phyloP scores from a whole-genome alignment of 208 protist genomes.

The Kentomonas sorsogonicus region DNA sequence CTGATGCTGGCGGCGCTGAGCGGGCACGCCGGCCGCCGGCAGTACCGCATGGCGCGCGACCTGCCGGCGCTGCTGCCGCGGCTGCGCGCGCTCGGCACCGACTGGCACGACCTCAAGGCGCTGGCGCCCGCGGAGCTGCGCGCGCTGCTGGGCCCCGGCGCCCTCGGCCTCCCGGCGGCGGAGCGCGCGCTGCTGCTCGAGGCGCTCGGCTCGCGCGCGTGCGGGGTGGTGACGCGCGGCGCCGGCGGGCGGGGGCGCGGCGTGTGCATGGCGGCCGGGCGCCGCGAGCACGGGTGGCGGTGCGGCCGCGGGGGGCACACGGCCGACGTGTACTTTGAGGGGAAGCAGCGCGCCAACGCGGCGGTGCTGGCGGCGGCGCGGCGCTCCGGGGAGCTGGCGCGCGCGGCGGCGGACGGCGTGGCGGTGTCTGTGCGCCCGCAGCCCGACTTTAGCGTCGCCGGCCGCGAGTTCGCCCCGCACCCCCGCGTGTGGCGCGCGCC shows the following conservation, averaged over 20 bases:
- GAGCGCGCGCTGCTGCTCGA: slow-evolving; percentile 61
- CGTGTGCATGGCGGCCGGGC: slow-evolving; percentile 64
- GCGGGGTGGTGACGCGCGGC: slow-evolving; percentile 72
- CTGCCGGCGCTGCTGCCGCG: slow-evolving; percentile 30
- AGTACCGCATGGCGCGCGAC: slow-evolving; percentile 81
- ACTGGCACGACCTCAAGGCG: slow-evolving; percentile 88
- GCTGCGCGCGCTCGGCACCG: slow-evolving; percentile 60
- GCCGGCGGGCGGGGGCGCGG: slow-evolving; percentile 57
- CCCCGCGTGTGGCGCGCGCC: slow-evolving; percentile 77
- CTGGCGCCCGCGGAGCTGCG: slow-evolving; percentile 51
- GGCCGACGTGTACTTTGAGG: slow-evolving; percentile 88
- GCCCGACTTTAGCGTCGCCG: slow-evolving; percentile 78
- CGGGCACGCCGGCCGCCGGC: slow-evolving; percentile 66
- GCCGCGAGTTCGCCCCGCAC: slow-evolving; percentile 46
- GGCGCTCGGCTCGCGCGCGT: slow-evolving; percentile 65
- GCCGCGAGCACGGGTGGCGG: slow-evolving; percentile 75
- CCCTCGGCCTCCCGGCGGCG: slow-evolving; percentile 33
- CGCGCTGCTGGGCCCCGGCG: slow-evolving; percentile 42
- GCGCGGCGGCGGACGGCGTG: slow-evolving; percentile 51
- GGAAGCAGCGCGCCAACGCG: slow-evolving; percentile 68
- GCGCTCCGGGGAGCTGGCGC: slow-evolving; percentile 48
- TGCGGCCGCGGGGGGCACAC: slow-evolving; percentile 77
- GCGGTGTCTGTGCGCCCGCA: slow-evolving; percentile 55
- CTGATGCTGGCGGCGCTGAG: slow-evolving; percentile 68
- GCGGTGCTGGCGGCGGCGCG: slow-evolving; percentile 45